phyloP scores from a whole-genome alignment of 768 basidiomycete species.

The Pilatotrama ljubarskyi region DNA sequence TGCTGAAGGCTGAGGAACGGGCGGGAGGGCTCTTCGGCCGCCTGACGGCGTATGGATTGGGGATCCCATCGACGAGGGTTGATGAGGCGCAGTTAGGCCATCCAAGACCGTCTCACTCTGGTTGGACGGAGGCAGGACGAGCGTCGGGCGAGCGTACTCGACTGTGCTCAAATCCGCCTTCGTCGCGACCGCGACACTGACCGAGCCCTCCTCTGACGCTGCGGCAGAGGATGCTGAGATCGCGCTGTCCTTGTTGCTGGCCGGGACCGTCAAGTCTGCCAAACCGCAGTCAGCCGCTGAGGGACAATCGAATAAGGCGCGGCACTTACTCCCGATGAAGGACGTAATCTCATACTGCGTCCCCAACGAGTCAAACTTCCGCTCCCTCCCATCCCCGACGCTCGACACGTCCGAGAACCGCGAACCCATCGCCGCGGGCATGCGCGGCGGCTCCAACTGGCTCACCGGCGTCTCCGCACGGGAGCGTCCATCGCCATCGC shows the following conservation, averaged over 20 bases:
- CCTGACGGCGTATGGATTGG: background rate
- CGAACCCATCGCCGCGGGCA: conserved; percentile 29
- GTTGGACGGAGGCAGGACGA: conserved; percentile 1
- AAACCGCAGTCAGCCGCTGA: background rate
- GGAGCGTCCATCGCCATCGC: background rate
- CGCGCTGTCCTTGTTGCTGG: conserved; percentile 19
- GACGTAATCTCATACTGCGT: conserved; percentile 74
- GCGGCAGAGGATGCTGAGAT: conserved; percentile 7
- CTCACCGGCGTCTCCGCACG: background rate
- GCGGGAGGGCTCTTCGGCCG: conserved; percentile 5
- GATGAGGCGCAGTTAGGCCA: background rate
- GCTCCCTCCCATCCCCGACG: background rate
- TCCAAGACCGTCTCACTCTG: background rate
- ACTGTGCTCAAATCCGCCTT: background rate
- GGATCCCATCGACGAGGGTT: background rate
- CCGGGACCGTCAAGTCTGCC: conserved; percentile 38
- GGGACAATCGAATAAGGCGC: background rate
- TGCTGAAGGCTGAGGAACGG: conserved; percentile 4
- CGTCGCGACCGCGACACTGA: conserved; percentile 1
- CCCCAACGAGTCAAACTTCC: conserved; percentile 43
- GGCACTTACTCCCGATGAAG: conserved; percentile 55
- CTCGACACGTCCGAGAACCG: conserved; percentile 23
- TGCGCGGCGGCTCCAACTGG: conserved; percentile 24
- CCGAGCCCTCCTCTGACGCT: conserved; percentile 5
- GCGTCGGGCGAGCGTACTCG: conserved; percentile 13